These are phyloP conservation scores for Marasmius sp. DNA, from an alignment of 1,284 basidiomycete species.

Conservation along the genomic window DNA sequence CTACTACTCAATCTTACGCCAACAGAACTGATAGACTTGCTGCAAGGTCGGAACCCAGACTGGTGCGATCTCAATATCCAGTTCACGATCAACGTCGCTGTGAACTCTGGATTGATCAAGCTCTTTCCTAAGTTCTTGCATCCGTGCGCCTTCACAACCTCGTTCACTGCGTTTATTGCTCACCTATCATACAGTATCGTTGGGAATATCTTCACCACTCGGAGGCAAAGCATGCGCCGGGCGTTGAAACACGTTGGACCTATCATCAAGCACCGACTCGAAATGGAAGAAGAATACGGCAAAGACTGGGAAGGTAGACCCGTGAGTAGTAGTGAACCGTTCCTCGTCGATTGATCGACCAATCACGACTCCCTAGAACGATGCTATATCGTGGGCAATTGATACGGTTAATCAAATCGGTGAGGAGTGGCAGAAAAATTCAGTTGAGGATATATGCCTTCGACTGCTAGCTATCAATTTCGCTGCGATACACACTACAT, in stretches of 20 bases:
- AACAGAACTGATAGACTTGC: too few species aligned
- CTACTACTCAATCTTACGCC: too few species aligned
- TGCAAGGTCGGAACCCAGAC: conserved; percentile 11
- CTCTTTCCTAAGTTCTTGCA: conserved; percentile 28
- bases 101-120: conserved; percentile 22
- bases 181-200: neutral
- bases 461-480: conserved; percentile 23
- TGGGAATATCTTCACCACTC: conserved; percentile 10
- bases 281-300: conserved; percentile 15
- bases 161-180: neutral
- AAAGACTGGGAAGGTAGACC: conserved; percentile 15
- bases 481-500: conserved; percentile 27
- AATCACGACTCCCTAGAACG: neutral
- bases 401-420: too few species aligned
- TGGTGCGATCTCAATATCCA: conserved; percentile 31
- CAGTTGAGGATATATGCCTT: conserved; percentile 13
- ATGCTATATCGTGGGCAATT: conserved; percentile 19
- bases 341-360: too few species aligned
- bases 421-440: conserved; percentile 11
- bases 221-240: neutral
- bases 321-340: neutral
- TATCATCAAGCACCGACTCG: conserved; percentile 13
- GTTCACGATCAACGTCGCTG: conserved; percentile 27
- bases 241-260: conserved; percentile 7
- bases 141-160: conserved; percentile 22